Base-by-base conservation (phyloP, 2,329 filamentous ascomycete genomes). In the Hymenoscyphus occultus region DNA sequence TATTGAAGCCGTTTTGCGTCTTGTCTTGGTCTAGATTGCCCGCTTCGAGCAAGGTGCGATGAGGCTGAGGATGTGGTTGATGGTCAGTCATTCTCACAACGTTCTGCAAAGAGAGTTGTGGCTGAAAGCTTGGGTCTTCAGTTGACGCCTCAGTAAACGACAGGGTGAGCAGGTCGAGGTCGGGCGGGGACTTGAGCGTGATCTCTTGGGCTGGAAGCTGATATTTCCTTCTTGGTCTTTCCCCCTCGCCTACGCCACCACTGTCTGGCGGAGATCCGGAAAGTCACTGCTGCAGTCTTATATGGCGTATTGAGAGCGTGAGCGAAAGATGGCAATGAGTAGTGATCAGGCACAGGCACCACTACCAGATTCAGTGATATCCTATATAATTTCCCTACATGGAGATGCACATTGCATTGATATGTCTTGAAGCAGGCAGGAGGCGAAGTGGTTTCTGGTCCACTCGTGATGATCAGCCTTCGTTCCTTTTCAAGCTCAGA, bases 41-140 rank as follows among this genome's bases (percentile, higher is more conserved):
- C 19, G n/a, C 5, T 13, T 54, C 13, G 10, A 12, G 19, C 19
- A 28, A 28, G 48, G 48, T 54, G 48, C 48, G 48, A 7, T 19
- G 48, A 13, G 48, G 48, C 48, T 54, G 48, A 28, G 4, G 10
- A 54, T 35, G 35, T 35, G 35, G 48, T 22, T 28, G 19, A 22
- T 10, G 48, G 13, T 22, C 48, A 51, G 45, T 51, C 45, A 51
- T 28, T 51, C 45, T 51, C 48, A 19, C 48, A 54, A 54, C 48
- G 48, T 54, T 54, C 35, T 54, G 48, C 9, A 54, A 54, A 54
- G 48, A 54, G 48, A 54, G 48, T 54, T 51, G 48, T 51, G 48
- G 48, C 48, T 22, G 19, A 59, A 59, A 39, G 56, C n/a, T 59
- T 39, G 16, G 32, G 10, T 39, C 12, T 39, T 39, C 14, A 58